Conservation (phyloP, 2,329 filamentous ascomycete species). For the Alternaria gansuensis region DNA sequence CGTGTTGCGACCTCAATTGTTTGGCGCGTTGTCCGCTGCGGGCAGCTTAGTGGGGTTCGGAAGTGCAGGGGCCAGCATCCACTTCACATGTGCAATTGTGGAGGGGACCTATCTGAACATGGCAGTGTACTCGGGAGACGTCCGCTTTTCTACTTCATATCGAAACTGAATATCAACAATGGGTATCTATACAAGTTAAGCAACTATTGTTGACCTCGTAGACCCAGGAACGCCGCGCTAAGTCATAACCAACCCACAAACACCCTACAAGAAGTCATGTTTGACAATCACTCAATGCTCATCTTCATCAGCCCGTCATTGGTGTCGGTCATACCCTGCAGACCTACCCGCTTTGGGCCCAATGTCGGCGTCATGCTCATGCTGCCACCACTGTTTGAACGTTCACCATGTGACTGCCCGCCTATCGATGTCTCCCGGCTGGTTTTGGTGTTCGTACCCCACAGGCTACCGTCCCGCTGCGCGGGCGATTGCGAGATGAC, state of each 20-base stretch:
- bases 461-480: conserved; percentile 73
- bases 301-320: conserved; percentile 95
- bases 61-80: conserved; percentile 26
- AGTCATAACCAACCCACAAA: conserved; percentile 15
- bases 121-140: neutral
- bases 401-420: conserved; percentile 61
- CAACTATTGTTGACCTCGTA: conserved; percentile 4
- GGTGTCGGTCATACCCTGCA: conserved; percentile 96
- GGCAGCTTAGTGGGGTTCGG: conserved; percentile 39
- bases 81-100: neutral
- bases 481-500: conserved; percentile 82
- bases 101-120: neutral
- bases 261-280: neutral
- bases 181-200: conserved; percentile 28
- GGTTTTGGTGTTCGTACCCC: conserved; percentile 74
- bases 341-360: conserved; percentile 59
- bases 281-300: conserved; percentile 77
- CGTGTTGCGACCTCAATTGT: conserved; percentile 17
- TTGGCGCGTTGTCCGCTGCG: conserved; percentile 26
- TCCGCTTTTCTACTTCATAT: neutral
- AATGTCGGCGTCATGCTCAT: conserved; percentile 54
- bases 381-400: conserved; percentile 59
- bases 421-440: conserved; percentile 65
- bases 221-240: conserved; percentile 41
- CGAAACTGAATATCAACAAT: neutral